phyloP scores from a whole-genome alignment of 257 asterid species.

The Capsicum chinense region DNA sequence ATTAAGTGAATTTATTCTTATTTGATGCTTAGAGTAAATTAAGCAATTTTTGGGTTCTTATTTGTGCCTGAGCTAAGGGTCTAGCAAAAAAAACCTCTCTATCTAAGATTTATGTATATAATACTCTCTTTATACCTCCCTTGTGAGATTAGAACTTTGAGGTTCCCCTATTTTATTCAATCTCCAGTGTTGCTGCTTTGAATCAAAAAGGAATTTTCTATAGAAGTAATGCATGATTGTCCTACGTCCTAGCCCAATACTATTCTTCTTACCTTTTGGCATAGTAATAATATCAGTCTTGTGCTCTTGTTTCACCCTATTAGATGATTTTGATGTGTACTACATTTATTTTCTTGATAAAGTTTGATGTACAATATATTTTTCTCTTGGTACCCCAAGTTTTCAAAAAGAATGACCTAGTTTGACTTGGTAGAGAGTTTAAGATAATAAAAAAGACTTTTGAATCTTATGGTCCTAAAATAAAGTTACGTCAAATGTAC shows the following conservation, averaged over 20 bases:
- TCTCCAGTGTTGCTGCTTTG: not conserved
- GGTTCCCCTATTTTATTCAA: not conserved
- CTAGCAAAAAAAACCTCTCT: too few species aligned
- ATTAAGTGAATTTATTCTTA: not conserved
- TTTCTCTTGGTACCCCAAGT: not conserved
- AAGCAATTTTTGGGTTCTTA: conserved; percentile 41
- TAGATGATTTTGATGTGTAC: not conserved
- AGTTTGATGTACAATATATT: not conserved
- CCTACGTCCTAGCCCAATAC: not conserved
- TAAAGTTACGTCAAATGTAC: too few species aligned
- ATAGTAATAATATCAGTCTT: not conserved
- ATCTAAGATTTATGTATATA: too few species aligned
- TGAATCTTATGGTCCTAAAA: too few species aligned
- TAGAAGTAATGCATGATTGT: not conserved
- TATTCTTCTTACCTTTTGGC: not conserved
- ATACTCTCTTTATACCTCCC: too few species aligned
- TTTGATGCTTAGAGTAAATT: conserved; percentile 47
- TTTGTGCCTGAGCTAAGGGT: conserved; percentile 28
- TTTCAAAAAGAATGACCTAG: too few species aligned
- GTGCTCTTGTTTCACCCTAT: not conserved
- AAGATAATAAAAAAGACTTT: too few species aligned
- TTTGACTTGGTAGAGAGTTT: too few species aligned
- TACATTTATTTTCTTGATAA: not conserved
- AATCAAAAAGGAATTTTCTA: conserved; percentile 15
- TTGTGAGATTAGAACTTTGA: not conserved